A percentile compares a stretch with the other conserved stretches of the same genome.
Conservation (phyloP, 1,284 basidiomycete species). For the Heterobasidion annosum region DNA sequence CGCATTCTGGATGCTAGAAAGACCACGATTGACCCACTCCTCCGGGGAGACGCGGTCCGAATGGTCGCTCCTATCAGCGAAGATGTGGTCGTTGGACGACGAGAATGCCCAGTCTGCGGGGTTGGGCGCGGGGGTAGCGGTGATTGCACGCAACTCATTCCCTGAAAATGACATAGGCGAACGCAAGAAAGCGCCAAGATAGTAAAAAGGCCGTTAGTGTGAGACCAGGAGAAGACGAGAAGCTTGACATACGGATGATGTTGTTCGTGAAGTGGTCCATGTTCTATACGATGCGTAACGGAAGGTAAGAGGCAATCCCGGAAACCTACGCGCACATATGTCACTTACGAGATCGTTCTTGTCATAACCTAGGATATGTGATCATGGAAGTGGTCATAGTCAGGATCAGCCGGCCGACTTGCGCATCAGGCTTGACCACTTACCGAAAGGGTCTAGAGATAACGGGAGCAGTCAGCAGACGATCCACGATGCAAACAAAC, state of each 20-base stretch:
- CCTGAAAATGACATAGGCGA: conserved; percentile 18
- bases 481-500: conserved; percentile 3
- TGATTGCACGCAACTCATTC: conserved; percentile 49
- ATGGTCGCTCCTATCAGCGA: conserved; percentile 16
- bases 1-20: conserved; percentile 30
- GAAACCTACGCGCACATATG: background rate
- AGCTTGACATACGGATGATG: conserved; percentile 43
- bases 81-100: conserved; percentile 47
- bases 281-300: conserved; percentile 26
- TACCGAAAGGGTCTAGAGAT: conserved; percentile 44
- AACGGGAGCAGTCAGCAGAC: conserved; percentile 6
- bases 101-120: conserved; percentile 50
- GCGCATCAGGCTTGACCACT: conserved; percentile 2
- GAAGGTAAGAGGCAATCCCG: background rate
- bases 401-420: background rate
- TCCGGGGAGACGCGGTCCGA: conserved; percentile 36
- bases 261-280: conserved; percentile 59
- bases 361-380: conserved; percentile 37
- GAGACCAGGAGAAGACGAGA: conserved; percentile 1
- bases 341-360: conserved; percentile 53
- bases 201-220: background rate
- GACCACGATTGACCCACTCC: conserved; percentile 46
- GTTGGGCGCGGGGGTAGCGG: conserved; percentile 46
- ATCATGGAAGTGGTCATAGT: background rate
- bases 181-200: background rate